phyloP scores from a whole-genome alignment of 2,329 filamentous ascomycete species.

The Fusarium circinatum region DNA sequence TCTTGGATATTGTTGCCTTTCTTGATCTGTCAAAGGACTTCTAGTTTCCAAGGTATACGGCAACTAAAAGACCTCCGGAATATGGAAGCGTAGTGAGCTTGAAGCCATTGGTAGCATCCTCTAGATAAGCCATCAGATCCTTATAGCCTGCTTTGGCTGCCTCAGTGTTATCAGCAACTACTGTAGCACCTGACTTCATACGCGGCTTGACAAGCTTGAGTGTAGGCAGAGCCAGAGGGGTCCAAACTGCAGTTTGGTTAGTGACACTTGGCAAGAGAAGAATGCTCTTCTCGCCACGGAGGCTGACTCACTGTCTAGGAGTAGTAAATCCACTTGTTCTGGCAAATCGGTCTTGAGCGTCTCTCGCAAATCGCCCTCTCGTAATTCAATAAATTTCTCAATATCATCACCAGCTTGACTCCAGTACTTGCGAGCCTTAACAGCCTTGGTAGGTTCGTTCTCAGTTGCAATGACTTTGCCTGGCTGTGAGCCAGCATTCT shows the following conservation, averaged over 20 bases:
- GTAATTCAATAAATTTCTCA: conserved; percentile 62
- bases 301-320: conserved; percentile 67
- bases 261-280: background rate
- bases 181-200: conserved; percentile 57
- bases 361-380: conserved; percentile 66
- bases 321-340: conserved; percentile 63
- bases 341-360: conserved; percentile 59
- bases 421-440: conserved; percentile 64
- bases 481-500: conserved; percentile 52
- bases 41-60: conserved; percentile 31
- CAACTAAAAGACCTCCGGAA: conserved; percentile 45
- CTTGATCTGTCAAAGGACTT: background rate
- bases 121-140: conserved; percentile 60
- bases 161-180: conserved; percentile 62
- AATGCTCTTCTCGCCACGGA: accelerated
- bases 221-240: conserved; percentile 62
- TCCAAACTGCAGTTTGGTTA: conserved; percentile 59
- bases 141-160: conserved; percentile 53
- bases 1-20: background rate
- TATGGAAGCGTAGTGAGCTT: conserved; percentile 49
- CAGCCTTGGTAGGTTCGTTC: conserved; percentile 65
- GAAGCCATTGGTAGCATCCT: conserved; percentile 59
- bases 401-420: conserved; percentile 59
- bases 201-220: conserved; percentile 58
- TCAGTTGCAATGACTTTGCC: conserved; percentile 67